Conservation (phyloP, 257 asterid genomes). For the Cinchona pubescens region DNA sequence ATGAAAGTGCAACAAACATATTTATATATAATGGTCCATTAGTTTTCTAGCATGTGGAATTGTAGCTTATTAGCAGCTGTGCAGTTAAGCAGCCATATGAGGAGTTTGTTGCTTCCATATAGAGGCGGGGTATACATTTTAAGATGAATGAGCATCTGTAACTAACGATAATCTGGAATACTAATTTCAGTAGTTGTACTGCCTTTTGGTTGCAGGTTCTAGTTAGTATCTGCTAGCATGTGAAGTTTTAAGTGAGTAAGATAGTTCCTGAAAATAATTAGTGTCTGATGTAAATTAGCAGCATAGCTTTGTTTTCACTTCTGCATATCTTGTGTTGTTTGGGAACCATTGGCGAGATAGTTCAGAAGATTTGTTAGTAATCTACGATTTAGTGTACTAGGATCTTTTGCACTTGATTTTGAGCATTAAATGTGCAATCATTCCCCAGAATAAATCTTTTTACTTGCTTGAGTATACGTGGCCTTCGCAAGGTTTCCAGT, state of each 20-base stretch:
- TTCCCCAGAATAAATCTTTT: neutral
- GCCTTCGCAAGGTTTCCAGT: neutral
- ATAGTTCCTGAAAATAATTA: neutral
- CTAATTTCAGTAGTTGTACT: neutral
- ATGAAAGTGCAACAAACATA: neutral
- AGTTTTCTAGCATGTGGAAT: neutral
- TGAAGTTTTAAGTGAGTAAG: neutral
- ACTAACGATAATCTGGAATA: too few relatives aligned
- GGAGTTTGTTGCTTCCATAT: neutral
- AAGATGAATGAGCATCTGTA: neutral
- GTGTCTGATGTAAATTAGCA: neutral
- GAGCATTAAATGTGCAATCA: neutral
- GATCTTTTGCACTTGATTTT: slow-evolving; percentile 3
- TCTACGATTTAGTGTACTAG: neutral
- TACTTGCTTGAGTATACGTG: neutral
- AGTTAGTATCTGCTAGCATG: neutral
- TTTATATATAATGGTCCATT: neutral
- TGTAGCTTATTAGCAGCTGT: neutral
- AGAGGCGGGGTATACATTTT: neutral
- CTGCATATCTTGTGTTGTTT: neutral
- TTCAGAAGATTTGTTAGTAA: neutral
- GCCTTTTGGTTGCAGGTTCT: neutral
- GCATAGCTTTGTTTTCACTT: neutral
- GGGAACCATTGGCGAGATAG: neutral
- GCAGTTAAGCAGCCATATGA: neutral